Evolutionary conservation across 768 basidiomycete species (phyloP), one percentile per base, ranked within the genome.

Genomic region (Kwoniella sp.): DNA sequence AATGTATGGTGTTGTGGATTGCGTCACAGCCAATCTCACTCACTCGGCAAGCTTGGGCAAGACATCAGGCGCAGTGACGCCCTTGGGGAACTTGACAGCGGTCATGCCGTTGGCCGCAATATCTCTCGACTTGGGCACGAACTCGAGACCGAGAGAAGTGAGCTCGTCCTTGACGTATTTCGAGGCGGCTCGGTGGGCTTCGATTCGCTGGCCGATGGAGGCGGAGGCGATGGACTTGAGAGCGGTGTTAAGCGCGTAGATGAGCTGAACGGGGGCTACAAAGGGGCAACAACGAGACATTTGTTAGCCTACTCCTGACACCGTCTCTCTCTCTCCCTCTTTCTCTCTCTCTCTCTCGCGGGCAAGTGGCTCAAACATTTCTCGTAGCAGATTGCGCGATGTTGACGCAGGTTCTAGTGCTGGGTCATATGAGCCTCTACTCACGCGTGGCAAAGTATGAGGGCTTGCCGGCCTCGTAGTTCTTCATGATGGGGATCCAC

Each of bases 21-120:
- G n/a, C n/a, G n/a, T n/a, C n/a, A n/a, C n/a, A n/a, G n/a, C n/a
- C n/a, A 4, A 9, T 22, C 11, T 15, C 15, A 68, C 78, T 61
- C 60, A 77, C 76, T 73, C 75, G 20, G 83, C 83, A 28, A 98
- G 84, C 52, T 88, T 85, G 7, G 91, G 90, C 52, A 97, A 67
- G 29, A 98, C 81, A 71, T 95, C 91, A 7, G 86, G 81, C 0
- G 90, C 89, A 26, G 82, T 82, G n/a, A 94, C 76, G 4, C 92
- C 93, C 0, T 88, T 85, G 13, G 96, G 96, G 75, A 86, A 90
- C 81, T 74, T 72, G 45, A 91, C 88, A 47, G 93, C 94, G 5
- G 90, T 91, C 96, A 99, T 97, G 45, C 95, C 94, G 76, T 94
- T 95, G 2, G 96, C 94, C 20, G 89, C 85, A 63, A 86, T 84